phyloP scores from a whole-genome alignment of 2,329 filamentous ascomycete genomes.

The Fusarium brachygibbosum region DNA sequence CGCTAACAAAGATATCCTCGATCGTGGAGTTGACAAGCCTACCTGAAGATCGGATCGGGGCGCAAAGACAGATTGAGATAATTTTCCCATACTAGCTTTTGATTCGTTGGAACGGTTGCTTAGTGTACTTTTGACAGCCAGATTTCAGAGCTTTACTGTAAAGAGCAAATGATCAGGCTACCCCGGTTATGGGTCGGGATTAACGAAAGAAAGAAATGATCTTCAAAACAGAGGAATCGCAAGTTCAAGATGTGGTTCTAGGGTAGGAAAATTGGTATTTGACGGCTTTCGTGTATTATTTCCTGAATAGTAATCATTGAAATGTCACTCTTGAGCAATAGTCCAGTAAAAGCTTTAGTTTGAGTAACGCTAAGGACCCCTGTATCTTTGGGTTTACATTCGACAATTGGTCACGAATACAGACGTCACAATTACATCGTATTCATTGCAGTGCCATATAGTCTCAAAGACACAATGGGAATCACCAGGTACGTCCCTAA shows the following conservation, averaged over 20 bases:
- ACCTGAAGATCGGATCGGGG: conserved; percentile 19
- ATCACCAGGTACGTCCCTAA: too few relatives aligned
- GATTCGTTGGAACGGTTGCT: not conserved
- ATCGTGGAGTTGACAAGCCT: conserved; percentile 32
- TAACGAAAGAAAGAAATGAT: not conserved
- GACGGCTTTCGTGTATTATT: too few relatives aligned
- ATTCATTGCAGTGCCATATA: too few relatives aligned
- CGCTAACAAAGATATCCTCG: conserved; percentile 15
- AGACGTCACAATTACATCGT: too few relatives aligned
- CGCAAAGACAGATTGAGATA: conserved; percentile 13
- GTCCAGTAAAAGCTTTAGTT: not conserved
- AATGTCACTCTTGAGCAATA: not conserved
- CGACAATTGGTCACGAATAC: not conserved
- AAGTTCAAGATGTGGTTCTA: too few relatives aligned
- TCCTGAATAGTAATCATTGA: too few relatives aligned
- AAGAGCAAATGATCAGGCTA: not conserved
- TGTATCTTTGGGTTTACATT: not conserved
- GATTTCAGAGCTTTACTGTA: conserved; percentile 2
- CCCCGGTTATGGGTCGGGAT: conserved; percentile 8
- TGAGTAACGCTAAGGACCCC: not conserved
- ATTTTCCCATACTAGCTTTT: not conserved
- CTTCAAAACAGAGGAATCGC: not conserved
- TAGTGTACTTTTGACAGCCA: not conserved
- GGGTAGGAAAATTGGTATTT: not conserved
- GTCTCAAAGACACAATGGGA: too few relatives aligned